Evolutionary conservation across 495 filamentous ascomycete genomes (phyloP), one percentile per base, ranked within the genome.

Genomic region (Chaetomium cochliodes): DNA sequence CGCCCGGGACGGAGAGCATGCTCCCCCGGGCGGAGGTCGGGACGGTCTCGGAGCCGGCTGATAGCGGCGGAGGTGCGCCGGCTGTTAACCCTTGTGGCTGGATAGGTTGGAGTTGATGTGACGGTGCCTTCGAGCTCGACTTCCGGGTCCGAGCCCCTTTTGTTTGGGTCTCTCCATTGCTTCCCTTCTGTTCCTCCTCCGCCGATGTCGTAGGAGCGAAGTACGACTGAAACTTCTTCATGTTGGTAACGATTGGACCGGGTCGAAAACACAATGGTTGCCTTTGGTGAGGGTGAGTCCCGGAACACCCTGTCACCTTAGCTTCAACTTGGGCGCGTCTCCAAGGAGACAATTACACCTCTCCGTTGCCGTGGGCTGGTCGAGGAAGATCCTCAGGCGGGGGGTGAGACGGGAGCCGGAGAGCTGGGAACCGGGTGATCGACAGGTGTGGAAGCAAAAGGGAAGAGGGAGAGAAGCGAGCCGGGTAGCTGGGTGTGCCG

Each of bases 161-260:
- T 65, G 18, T 37, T 33, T 51, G 46, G 39, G 42, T 42, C 23
- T 22, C 58, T 16, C 55, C 66, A 28, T 62, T 44, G n/a, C 26
- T 55, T 15, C 22, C 46, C 30, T 60, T 47, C n/a, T 60, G 11
- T 26, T 59, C 52, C 53, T 39, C 63, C 52, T 37, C 59, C 20
- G 54, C 59, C 20, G 54, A 22, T 23, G 55, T 33, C 11, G 54
- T 16, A 37, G 67, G 69, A 5, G 66, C 66, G 60, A 69, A 66
- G 57, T 73, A 73, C 44, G 66, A 67, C 60, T 65, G 58, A 49
- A 71, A 65, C 47, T 68, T 65, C 56, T 69, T 73, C 71, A 71
- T 73, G 11, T 42, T 65, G 62, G 64, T 56, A 60, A 55, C 64
- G 58, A 63, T 63, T 49, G 63, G 56, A 65, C 63, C 22, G 47